A percentile compares a stretch with the other conserved stretches of the same genome.
phyloP scores from a whole-genome alignment of 495 filamentous ascomycete genomes.

The Xylona heveae region DNA sequence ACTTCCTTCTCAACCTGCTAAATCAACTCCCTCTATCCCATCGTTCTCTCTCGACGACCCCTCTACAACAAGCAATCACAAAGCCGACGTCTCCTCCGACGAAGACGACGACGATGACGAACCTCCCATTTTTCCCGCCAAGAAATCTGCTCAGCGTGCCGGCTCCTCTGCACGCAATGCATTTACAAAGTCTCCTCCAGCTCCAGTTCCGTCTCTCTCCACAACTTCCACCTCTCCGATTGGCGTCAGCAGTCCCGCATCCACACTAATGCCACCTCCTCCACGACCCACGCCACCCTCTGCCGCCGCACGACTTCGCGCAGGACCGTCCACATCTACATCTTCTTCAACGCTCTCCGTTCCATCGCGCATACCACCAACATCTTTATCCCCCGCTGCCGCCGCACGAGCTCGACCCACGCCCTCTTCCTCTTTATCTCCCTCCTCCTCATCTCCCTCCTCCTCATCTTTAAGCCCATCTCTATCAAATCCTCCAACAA shows the following conservation, averaged over 20 bases:
- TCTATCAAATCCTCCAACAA: constrained; percentile 14
- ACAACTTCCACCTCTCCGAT: no score
- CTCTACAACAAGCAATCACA: no score
- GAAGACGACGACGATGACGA: neutral
- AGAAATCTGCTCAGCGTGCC: neutral
- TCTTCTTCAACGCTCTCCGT: constrained; percentile 10
- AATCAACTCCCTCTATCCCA: neutral
- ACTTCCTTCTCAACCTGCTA: neutral
- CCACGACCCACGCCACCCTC: constrained; percentile 4
- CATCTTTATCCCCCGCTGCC: constrained; percentile 9
- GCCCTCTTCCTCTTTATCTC: constrained; percentile 6
- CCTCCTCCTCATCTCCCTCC: constrained; percentile 15
- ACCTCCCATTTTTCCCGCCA: neutral
- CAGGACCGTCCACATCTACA: constrained; percentile 7
- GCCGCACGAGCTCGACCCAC: constrained; percentile 7
- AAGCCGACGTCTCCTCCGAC: no score
- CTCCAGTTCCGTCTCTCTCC: no score
- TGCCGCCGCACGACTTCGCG: constrained; percentile 1
- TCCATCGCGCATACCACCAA: constrained; percentile 6
- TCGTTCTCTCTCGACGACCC: neutral
- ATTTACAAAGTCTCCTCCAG: no score
- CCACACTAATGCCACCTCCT: constrained; percentile 5
- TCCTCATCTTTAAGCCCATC: constrained; percentile 13
- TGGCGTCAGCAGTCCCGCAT: neutral
- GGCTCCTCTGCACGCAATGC: neutral